Conservation (phyloP, 2,329 filamentous ascomycete genomes). For the Diatrype stigma region DNA sequence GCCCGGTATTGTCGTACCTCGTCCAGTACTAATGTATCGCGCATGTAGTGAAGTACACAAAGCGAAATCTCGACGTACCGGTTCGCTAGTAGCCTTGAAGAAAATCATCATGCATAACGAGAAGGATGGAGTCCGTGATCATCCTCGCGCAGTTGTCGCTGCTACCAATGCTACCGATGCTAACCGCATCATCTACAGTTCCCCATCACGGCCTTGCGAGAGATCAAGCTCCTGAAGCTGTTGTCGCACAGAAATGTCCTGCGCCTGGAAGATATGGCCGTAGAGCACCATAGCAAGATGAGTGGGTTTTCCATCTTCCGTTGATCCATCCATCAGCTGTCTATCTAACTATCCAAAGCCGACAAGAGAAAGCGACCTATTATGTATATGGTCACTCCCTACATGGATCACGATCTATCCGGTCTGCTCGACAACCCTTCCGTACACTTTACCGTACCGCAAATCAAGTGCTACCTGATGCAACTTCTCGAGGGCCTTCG, state of each 20-base stretch:
- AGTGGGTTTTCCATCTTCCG: conserved; percentile 17
- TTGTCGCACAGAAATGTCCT: conserved; percentile 89
- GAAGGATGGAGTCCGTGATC: conserved; percentile 74
- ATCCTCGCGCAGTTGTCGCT: neutral
- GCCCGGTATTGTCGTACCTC: conserved; percentile 14
- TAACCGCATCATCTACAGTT: conserved; percentile 50
- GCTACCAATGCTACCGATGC: too few relatives aligned
- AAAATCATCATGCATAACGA: conserved; percentile 99
- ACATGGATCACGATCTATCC: conserved; percentile 99
- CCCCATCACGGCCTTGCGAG: conserved; percentile 94
- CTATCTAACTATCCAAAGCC: conserved; percentile 38
- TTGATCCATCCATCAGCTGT: conserved; percentile 1
- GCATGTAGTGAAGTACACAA: conserved; percentile 76
- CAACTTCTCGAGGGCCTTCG: conserved; percentile 85
- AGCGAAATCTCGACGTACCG: conserved; percentile 71
- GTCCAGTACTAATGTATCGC: conserved; percentile 9
- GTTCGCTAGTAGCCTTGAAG: conserved; percentile 80
- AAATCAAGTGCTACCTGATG: conserved; percentile 97
- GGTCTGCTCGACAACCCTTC: conserved; percentile 92
- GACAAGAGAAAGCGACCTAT: conserved; percentile 79
- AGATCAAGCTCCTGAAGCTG: conserved; percentile 96
- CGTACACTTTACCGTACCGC: conserved; percentile 79
- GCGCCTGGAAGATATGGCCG: conserved; percentile 89
- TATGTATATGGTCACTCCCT: conserved; percentile 98
- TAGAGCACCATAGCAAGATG: conserved; percentile 59